Percentiles rank a stretch among this genome's conserved stretches.
Evolutionary conservation across 2,329 filamentous ascomycete genomes (phyloP).

Genomic region (Lecanicillium sp.): DNA sequence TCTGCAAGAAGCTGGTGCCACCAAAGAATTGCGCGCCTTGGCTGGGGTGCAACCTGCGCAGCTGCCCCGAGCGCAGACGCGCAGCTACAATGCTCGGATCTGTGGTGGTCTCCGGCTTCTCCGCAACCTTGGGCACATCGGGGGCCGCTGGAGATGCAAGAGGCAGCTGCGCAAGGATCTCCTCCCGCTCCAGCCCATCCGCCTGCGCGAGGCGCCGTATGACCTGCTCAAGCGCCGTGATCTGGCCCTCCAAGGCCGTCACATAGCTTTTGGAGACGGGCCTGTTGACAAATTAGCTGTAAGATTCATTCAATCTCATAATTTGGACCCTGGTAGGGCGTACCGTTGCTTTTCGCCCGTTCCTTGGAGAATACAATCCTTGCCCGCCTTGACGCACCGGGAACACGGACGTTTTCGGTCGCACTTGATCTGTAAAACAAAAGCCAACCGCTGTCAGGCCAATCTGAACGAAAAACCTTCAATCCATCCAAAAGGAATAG

Average conservation of each 20-base stretch:
- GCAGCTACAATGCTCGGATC: slow-evolving; percentile 23
- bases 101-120: slow-evolving; percentile 14
- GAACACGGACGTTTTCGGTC: slow-evolving; percentile 42
- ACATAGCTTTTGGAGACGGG: slow-evolving; percentile 38
- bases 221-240: slow-evolving; percentile 36
- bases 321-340: background rate
- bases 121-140: slow-evolving; percentile 6
- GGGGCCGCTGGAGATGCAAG: slow-evolving; percentile 15
- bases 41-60: slow-evolving; percentile 31
- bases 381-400: slow-evolving; percentile 35
- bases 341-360: slow-evolving; percentile 36
- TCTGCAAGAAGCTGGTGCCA: slow-evolving; percentile 38
- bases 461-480: background rate
- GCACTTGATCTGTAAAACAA: slow-evolving; percentile 38
- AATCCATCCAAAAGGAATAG: too few relatives aligned
- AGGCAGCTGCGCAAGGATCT: slow-evolving; percentile 31
- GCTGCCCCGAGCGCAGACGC: slow-evolving; percentile 23
- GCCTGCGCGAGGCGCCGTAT: slow-evolving; percentile 35
- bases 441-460: slow-evolving; percentile 18
- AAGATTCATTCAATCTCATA: background rate
- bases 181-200: slow-evolving; percentile 28
- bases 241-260: slow-evolving; percentile 37
- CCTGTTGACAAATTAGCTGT: slow-evolving; percentile 16
- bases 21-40: slow-evolving; percentile 39
- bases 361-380: slow-evolving; percentile 30